Evolutionary conservation across 2,329 filamentous ascomycete genomes (phyloP).

Genomic region (Alternaria consortialis): DNA sequence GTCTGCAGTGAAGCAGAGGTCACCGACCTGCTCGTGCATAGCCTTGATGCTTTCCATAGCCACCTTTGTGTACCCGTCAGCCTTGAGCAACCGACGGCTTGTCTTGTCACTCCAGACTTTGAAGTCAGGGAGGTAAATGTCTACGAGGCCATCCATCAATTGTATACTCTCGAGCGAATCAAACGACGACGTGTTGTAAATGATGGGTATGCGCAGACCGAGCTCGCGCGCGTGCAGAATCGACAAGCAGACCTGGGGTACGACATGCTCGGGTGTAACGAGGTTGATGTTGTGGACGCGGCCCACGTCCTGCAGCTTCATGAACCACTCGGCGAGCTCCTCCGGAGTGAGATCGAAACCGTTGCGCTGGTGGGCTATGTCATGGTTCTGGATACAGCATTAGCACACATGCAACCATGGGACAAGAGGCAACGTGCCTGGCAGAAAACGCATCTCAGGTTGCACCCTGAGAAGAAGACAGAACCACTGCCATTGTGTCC

Average conservation of each 20-base stretch:
- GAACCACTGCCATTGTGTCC: constrained; percentile 81
- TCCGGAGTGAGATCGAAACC: constrained; percentile 82
- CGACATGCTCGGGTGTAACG: constrained; percentile 86
- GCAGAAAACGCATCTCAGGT: constrained; percentile 70
- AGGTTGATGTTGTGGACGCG: constrained; percentile 90
- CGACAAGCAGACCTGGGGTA: constrained; percentile 80
- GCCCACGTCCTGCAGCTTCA: constrained; percentile 83
- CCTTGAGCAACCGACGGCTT: constrained; percentile 77
- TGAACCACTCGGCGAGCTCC: constrained; percentile 80
- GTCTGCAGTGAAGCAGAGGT: constrained; percentile 82
- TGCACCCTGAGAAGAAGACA: constrained; percentile 83
- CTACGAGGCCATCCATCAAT: constrained; percentile 79
- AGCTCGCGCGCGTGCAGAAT: constrained; percentile 76
- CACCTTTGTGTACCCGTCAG: constrained; percentile 75
- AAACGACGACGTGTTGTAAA: constrained; percentile 87
- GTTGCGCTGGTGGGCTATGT: constrained; percentile 83
- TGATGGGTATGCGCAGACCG: constrained; percentile 75
- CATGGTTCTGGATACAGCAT: constrained; percentile 65
- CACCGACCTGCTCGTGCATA: constrained; percentile 84
- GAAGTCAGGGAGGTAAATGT: constrained; percentile 90
- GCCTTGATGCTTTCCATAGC: constrained; percentile 80
- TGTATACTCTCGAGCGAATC: constrained; percentile 77
- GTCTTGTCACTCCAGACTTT: constrained; percentile 77
- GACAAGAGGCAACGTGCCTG: constrained; percentile 14
- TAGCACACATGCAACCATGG: background rate